phyloP scores from a whole-genome alignment of 2,329 filamentous ascomycete genomes.

The Thielaviopsis musarum region DNA sequence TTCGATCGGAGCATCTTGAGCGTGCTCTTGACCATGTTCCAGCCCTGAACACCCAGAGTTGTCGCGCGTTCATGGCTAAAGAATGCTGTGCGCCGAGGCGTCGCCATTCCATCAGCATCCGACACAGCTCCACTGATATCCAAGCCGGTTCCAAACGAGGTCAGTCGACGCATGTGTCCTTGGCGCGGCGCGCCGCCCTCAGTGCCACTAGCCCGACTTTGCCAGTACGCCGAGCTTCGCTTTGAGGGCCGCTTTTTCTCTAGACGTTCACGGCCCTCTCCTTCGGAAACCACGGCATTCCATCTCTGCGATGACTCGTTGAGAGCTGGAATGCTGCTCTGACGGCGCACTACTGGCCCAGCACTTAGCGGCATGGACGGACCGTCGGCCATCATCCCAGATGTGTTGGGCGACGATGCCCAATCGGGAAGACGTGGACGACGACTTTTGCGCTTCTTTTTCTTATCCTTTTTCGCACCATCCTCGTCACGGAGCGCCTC shows the following conservation, averaged over 20 bases:
- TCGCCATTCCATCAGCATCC: slow-evolving; percentile 39
- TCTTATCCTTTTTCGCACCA: slow-evolving; percentile 33
- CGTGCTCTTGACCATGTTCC: slow-evolving; percentile 84
- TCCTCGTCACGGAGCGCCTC: slow-evolving; percentile 33
- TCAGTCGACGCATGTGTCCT: slow-evolving; percentile 49
- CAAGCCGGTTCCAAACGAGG: slow-evolving; percentile 43
- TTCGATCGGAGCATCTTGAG: slow-evolving; percentile 63
- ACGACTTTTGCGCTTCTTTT: slow-evolving; percentile 47
- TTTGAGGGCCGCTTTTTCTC: slow-evolving; percentile 20
- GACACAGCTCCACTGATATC: slow-evolving; percentile 29
- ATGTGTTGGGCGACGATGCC: slow-evolving; percentile 50
- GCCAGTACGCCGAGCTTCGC: slow-evolving; percentile 4
- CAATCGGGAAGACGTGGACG: slow-evolving; percentile 33
- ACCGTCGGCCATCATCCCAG: slow-evolving; percentile 19
- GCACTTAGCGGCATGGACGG: slow-evolving; percentile 17
- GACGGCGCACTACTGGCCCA: slow-evolving; percentile 38
- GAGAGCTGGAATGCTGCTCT: slow-evolving; percentile 48
- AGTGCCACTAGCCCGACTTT: slow-evolving; percentile 5
- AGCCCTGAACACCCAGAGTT: slow-evolving; percentile 65
- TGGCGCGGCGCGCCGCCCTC: slow-evolving; percentile 8
- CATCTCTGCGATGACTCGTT: slow-evolving; percentile 39
- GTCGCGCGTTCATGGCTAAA: slow-evolving; percentile 51
- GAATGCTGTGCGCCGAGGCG: slow-evolving; percentile 34
- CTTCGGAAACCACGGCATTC: slow-evolving; percentile 41
- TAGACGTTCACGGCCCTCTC: slow-evolving; percentile 51